Evolutionary conservation across 805 yeast genomes (phyloP).

Genomic region (Pichia cephalocereana): DNA sequence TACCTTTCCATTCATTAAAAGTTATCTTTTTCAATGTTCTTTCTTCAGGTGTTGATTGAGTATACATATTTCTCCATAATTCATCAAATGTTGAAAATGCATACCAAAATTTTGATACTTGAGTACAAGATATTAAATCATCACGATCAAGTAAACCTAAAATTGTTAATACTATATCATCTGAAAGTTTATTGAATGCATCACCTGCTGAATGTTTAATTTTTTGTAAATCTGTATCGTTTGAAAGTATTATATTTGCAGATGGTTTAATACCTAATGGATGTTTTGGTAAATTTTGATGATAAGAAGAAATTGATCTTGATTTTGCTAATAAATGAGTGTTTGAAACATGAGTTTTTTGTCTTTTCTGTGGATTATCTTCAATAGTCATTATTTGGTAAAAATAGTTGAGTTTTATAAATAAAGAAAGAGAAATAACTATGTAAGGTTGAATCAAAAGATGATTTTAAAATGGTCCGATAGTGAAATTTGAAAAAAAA

Average conservation of each 20-base stretch:
- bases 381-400: neutral
- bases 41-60: constrained; percentile 13
- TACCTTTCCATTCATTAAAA: constrained; percentile 53
- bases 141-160: constrained; percentile 38
- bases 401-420: no score
- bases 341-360: neutral
- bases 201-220: constrained; percentile 41
- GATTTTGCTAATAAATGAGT: neutral
- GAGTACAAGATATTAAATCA: constrained; percentile 45
- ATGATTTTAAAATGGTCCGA: neutral
- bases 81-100: constrained; percentile 74
- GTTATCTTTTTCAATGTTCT: constrained; percentile 2
- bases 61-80: constrained; percentile 61
- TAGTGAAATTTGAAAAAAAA: neutral
- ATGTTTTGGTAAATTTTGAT: constrained; percentile 34
- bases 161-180: constrained; percentile 52
- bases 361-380: neutral
- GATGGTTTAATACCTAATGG: constrained; percentile 68
- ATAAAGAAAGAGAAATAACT: neutral
- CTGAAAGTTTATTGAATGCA: constrained; percentile 41
- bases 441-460: neutral
- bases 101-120: constrained; percentile 56
- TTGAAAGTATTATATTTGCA: constrained; percentile 43
- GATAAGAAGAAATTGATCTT: neutral
- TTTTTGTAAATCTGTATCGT: constrained; percentile 11